phyloP scores from a whole-genome alignment of 2,329 filamentous ascomycete species.

The Ophiosphaerella korrae region DNA sequence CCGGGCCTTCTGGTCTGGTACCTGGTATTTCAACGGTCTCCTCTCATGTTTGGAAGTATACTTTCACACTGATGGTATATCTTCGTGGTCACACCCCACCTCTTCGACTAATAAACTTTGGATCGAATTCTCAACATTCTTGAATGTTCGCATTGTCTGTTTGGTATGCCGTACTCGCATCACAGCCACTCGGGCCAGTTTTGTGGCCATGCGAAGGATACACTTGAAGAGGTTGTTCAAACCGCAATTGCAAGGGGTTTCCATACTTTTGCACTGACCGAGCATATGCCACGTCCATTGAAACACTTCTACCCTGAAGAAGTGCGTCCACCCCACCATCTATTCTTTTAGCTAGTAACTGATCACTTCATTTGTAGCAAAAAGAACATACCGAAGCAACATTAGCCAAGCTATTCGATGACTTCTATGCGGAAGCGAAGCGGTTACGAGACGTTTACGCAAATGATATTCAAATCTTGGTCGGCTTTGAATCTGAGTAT shows the following conservation, averaged over 20 bases:
- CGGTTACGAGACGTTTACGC: conserved; percentile 74
- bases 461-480: conserved; percentile 73
- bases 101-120: neutral
- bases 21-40: too few relatives aligned
- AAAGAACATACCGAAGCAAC: conserved; percentile 36
- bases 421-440: conserved; percentile 76
- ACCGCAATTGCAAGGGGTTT: conserved; percentile 79
- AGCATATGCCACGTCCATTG: conserved; percentile 87
- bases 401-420: conserved; percentile 61
- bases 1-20: too few relatives aligned
- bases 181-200: conserved; percentile 98
- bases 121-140: neutral
- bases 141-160: neutral
- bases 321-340: conserved; percentile 49
- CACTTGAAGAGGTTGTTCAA: conserved; percentile 81
- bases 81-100: too few relatives aligned
- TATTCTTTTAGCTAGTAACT: conserved; percentile 5
- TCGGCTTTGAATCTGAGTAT: conserved; percentile 94
- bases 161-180: conserved; percentile 84
- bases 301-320: conserved; percentile 93
- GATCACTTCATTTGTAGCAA: conserved; percentile 16
- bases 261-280: conserved; percentile 83
- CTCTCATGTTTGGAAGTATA: too few relatives aligned
- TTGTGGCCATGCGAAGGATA: conserved; percentile 83
- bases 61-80: too few relatives aligned